Percentiles rank a stretch among this genome's conserved stretches.
Conservation (phyloP, 1,284 basidiomycete genomes). For the Fomitopsis pinicola region DNA sequence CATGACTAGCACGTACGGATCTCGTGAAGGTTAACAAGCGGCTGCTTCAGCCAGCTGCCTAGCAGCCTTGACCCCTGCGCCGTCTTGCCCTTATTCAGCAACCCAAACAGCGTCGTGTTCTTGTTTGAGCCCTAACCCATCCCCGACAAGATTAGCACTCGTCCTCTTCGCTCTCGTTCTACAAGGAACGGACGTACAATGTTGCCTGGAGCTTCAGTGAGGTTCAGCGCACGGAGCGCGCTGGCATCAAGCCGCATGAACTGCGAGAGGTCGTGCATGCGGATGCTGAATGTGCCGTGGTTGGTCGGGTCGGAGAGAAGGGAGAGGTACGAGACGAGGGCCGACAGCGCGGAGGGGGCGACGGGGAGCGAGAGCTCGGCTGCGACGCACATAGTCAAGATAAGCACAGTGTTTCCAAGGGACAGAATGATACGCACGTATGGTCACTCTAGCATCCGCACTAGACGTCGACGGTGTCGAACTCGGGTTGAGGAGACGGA, state of each 20-base stretch:
- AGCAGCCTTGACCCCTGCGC: slow-evolving; percentile 91
- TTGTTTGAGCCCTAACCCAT: slow-evolving; percentile 50
- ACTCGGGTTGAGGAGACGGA: slow-evolving; percentile 62
- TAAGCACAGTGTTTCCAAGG: not conserved
- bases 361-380: slow-evolving; percentile 79
- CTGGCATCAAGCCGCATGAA: slow-evolving; percentile 97
- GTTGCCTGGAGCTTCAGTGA: slow-evolving; percentile 56
- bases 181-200: slow-evolving; percentile 14
- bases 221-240: slow-evolving; percentile 86
- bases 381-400: slow-evolving; percentile 6
- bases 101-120: slow-evolving; percentile 85
- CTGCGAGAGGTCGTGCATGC: slow-evolving; percentile 88
- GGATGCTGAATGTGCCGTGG: slow-evolving; percentile 78
- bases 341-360: slow-evolving; percentile 79
- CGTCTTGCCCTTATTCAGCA: slow-evolving; percentile 96
- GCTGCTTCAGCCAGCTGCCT: slow-evolving; percentile 95
- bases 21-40: slow-evolving; percentile 90
- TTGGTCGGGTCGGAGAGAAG: slow-evolving; percentile 83
- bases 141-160: not conserved
- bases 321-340: slow-evolving; percentile 80
- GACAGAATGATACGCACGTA: slow-evolving; percentile 35
- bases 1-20: slow-evolving; percentile 61
- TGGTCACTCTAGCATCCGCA: slow-evolving; percentile 42
- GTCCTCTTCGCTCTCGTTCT: not conserved
- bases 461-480: slow-evolving; percentile 37